Evolutionary conservation across 495 filamentous ascomycete genomes (phyloP), one percentile per base, ranked within the genome.

Genomic region (Sabuloglossum arenarium): DNA sequence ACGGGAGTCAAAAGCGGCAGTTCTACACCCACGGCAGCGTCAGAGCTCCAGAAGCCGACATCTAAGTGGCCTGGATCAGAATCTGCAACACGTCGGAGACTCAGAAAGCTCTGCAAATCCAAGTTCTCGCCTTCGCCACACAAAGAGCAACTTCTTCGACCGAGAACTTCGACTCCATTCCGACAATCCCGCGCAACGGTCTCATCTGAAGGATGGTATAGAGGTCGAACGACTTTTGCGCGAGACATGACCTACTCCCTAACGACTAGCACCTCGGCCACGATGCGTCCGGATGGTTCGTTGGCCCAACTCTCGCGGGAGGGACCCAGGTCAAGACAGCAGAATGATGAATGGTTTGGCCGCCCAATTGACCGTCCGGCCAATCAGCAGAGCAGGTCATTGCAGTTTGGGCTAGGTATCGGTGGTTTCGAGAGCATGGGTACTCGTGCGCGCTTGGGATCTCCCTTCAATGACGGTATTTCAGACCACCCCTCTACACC

Each of bases 161-260:
- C 80, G 43, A 77, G 82, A 28, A 87, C 77, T 63, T 82, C 84
- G 42, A 85, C 88, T 24, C 84, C 89, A 8, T 79, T 85, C 61
- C 61, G 70, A 56, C 72, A 83, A 30, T 27, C 37, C 25, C 55
- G 47, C 16, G 39, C 39, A 12, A 43, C 39, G 5, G 19, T 43
- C n/a, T 43, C 39, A 58, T 23, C 47, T 60, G 34, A 45, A 57
- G 51, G 58, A 54, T 23, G 29, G 58, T 21, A 34, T 29, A 47
- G 47, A 52, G 51, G 25, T 24, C 46, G 23, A 31, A 21, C 55
- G 16, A 39, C 55, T 47, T 56, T 51, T 34, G 25, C 60, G 62
- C 81, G 85, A 45, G 88, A 91, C 55, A 83, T 97, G 69, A 82
- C 85, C 43, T 69, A 94, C 37, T 96, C 91, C 34, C 77, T 98